Evolutionary conservation across 2,329 filamentous ascomycete species (phyloP), one percentile per base, ranked within the genome.

Genomic region (Microcera coccophila): DNA sequence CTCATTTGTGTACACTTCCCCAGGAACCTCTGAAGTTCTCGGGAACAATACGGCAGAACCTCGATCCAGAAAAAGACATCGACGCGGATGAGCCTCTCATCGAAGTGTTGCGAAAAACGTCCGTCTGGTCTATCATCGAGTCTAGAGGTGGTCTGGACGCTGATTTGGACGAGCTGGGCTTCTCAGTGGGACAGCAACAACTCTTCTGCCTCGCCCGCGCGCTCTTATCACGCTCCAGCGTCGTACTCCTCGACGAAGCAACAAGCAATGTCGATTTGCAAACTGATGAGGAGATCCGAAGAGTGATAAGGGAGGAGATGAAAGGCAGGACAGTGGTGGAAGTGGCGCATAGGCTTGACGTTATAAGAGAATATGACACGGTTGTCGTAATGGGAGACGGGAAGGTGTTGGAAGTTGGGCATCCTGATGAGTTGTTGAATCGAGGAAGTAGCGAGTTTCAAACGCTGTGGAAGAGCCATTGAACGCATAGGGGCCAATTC

Each of bases 171-270:
- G 50, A 59, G 3, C 48, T 66, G 2, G 51, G 54, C 2, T 52
- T 73, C 4, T 73, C 69, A 0, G 64, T 68, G 19, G 73, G 73
- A 1, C 67, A 77, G 45, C 55, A 63, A 16, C 74, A 77, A 47
- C 57, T 78, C 0, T 71, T 78, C 38, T 69, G 66, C 31, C 58
- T 78, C 1, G 72, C 74, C 1, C 58, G 75, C 37, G 68, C 72
- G 1, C 53, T 76, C 12, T 49, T 76, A 29, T 47, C 36, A 1
- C 32, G 29, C 0, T 42, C 45, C 3, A 62, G 58, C 2, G 52
- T 74, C 3, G 29, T 65, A 0, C 40, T 65, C 1, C 44, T 65
- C 0, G 62, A 65, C 18, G 63, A 65, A 37, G 57, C 61, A 17
- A 63, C 59, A 4, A 63, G 60, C 4, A 62, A 55, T 35, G 50